phyloP scores from a whole-genome alignment of 495 filamentous ascomycete species.

The Penicillium mononematosum region DNA sequence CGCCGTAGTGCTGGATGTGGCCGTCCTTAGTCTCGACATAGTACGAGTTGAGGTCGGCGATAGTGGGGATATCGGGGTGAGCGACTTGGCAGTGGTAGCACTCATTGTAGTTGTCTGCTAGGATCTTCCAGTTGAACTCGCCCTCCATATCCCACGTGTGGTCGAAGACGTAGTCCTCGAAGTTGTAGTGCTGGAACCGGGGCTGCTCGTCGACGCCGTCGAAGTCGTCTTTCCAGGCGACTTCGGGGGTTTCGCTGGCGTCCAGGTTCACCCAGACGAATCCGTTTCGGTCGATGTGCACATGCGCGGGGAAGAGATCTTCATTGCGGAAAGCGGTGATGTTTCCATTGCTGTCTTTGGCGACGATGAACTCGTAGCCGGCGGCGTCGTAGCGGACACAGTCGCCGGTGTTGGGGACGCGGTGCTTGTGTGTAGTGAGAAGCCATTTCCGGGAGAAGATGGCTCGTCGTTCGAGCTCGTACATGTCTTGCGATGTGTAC shows the following conservation, averaged over 20 bases:
- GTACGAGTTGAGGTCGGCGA: slow-evolving; percentile 45
- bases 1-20: slow-evolving; percentile 44
- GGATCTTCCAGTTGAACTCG: slow-evolving; percentile 51
- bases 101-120: slow-evolving; percentile 53
- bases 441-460: slow-evolving; percentile 52
- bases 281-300: slow-evolving; percentile 46
- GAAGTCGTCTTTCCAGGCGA: slow-evolving; percentile 45
- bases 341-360: slow-evolving; percentile 39
- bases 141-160: slow-evolving; percentile 49
- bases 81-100: slow-evolving; percentile 53
- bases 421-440: slow-evolving; percentile 47
- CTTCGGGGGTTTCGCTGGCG: slow-evolving; percentile 30
- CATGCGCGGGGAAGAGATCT: slow-evolving; percentile 37
- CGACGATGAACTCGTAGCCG: slow-evolving; percentile 46
- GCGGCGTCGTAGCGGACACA: slow-evolving; percentile 45
- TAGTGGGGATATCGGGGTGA: slow-evolving; percentile 44
- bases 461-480: slow-evolving; percentile 46
- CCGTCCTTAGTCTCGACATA: slow-evolving; percentile 39
- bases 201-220: slow-evolving; percentile 41
- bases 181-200: slow-evolving; percentile 43
- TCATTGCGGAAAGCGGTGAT: slow-evolving; percentile 52
- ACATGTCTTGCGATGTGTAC: slow-evolving; percentile 48
- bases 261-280: slow-evolving; percentile 53
- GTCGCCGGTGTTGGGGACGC: slow-evolving; percentile 45
- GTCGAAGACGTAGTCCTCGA: slow-evolving; percentile 46